These are phyloP conservation scores for Talaromyces marneffei DNA, from an alignment of 2,329 filamentous ascomycete genomes.

Conservation along the genomic window DNA sequence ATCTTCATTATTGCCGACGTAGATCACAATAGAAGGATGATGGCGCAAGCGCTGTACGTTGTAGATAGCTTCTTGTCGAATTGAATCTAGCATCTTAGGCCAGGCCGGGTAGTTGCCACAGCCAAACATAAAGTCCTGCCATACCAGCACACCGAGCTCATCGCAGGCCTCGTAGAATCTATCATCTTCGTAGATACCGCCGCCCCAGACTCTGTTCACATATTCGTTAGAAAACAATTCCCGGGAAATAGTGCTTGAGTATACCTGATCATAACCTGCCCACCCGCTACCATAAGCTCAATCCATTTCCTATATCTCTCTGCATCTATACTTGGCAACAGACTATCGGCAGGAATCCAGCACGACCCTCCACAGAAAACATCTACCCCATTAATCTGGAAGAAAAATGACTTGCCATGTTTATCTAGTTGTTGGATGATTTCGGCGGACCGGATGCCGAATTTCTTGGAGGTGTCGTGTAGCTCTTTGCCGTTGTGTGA, in stretches of 20 bases:
- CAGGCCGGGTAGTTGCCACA: constrained; percentile 64
- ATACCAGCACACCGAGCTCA: constrained; percentile 64
- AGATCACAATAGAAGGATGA: constrained; percentile 82
- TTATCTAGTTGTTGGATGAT: constrained; percentile 33
- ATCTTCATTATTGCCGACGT: constrained; percentile 91
- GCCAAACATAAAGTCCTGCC: constrained; percentile 74
- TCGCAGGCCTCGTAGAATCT: constrained; percentile 65
- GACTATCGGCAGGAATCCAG: constrained; percentile 61
- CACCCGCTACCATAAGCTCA: constrained; percentile 53
- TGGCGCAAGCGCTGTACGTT: constrained; percentile 69
- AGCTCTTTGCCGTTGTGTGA: constrained; percentile 35
- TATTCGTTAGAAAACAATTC: not conserved
- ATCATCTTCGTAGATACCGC: constrained; percentile 68
- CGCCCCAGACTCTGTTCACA: constrained; percentile 55
- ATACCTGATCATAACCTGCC: constrained; percentile 51
- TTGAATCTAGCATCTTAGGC: constrained; percentile 57
- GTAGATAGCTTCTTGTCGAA: constrained; percentile 60
- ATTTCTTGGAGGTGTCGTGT: constrained; percentile 44
- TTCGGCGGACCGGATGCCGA: constrained; percentile 51
- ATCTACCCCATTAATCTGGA: constrained; percentile 60
- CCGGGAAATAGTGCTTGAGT: not conserved
- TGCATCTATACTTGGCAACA: constrained; percentile 50
- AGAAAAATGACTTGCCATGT: constrained; percentile 58
- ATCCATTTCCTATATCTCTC: constrained; percentile 57
- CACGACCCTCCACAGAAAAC: constrained; percentile 61